Percentiles rank a stretch among this genome's conserved stretches.
Conservation (phyloP, 1,284 basidiomycete species). For the Kalmanozyma brasiliensis region DNA sequence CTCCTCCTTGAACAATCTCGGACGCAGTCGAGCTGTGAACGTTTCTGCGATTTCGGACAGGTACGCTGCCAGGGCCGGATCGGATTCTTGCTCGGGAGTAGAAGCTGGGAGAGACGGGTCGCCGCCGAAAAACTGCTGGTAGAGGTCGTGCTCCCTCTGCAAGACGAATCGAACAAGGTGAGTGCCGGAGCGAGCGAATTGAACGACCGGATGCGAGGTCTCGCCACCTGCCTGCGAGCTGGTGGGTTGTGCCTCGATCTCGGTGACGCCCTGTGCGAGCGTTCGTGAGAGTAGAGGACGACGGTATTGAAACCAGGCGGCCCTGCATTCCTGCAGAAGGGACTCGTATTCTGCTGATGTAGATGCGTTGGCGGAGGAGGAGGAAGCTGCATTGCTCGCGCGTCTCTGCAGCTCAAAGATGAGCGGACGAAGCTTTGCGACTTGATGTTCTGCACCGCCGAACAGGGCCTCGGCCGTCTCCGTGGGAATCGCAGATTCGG, state of each 20-base stretch:
- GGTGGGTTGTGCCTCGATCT: constrained; percentile 23
- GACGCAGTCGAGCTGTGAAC: constrained; percentile 17
- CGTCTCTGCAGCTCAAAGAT: constrained; percentile 46
- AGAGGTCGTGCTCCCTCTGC: constrained; percentile 24
- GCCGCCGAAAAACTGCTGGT: constrained; percentile 33
- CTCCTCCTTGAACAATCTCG: constrained; percentile 24
- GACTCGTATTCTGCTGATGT: constrained; percentile 51
- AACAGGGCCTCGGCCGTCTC: constrained; percentile 10
- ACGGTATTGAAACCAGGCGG: constrained; percentile 50
- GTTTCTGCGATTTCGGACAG: constrained; percentile 28
- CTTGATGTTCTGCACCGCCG: constrained; percentile 11
- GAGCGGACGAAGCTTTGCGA: constrained; percentile 42
- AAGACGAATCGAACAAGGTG: constrained; percentile 13
- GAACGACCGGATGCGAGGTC: constrained; percentile 1
- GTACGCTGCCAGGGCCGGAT: constrained; percentile 14
- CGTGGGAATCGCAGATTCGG: constrained; percentile 3
- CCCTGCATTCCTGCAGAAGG: constrained; percentile 47
- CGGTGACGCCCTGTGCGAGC: constrained; percentile 28
- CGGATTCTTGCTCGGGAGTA: constrained; percentile 4
- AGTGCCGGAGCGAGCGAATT: constrained; percentile 9
- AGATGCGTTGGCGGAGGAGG: constrained; percentile 13
- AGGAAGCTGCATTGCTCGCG: constrained; percentile 7
- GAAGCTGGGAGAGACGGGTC: too few relatives aligned
- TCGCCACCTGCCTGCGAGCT: background rate
- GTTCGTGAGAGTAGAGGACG: constrained; percentile 34